Percentiles rank a stretch among this genome's conserved stretches.
Conservation (phyloP, 495 filamentous ascomycete species). For the Apiosordaria backusii region DNA sequence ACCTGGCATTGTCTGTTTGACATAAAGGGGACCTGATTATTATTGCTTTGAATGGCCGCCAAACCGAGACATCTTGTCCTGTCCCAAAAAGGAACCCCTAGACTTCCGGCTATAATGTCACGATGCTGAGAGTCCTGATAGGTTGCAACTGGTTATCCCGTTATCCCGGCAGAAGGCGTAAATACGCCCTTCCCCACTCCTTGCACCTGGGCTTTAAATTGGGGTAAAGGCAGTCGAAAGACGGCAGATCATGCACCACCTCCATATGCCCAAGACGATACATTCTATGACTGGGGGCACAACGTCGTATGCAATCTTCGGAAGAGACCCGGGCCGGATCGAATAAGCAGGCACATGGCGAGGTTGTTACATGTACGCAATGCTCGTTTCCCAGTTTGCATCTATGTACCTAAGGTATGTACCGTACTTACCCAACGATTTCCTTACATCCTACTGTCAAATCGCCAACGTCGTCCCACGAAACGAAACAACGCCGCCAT, state of each 20-base stretch:
- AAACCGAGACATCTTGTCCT: not conserved
- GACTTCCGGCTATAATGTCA: not conserved
- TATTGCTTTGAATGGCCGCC: too few relatives aligned
- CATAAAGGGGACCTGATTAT: not conserved
- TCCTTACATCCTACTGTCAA: too few relatives aligned
- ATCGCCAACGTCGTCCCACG: too few relatives aligned
- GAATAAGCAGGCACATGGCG: not conserved
- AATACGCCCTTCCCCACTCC: slow-evolving; percentile 1
- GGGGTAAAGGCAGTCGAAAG: not conserved
- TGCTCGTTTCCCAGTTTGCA: too few relatives aligned
- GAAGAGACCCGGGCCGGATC: not conserved
- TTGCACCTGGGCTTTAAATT: not conserved
- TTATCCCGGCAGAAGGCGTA: not conserved
- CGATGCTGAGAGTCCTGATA: not conserved
- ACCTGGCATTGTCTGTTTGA: not conserved
- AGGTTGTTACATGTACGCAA: not conserved
- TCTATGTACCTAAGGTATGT: too few relatives aligned
- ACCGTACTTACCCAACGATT: too few relatives aligned
- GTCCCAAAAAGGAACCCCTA: not conserved
- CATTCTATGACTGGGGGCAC: not conserved
- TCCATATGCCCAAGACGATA: not conserved
- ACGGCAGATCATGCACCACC: not conserved
- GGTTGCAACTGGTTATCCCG: not conserved
- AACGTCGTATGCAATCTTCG: too few relatives aligned
- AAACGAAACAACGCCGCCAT: too few relatives aligned